Percentiles rank a stretch among this genome's conserved stretches.
phyloP scores from a whole-genome alignment of 306 rosid genomes.

The Phaseolus lunatus region DNA sequence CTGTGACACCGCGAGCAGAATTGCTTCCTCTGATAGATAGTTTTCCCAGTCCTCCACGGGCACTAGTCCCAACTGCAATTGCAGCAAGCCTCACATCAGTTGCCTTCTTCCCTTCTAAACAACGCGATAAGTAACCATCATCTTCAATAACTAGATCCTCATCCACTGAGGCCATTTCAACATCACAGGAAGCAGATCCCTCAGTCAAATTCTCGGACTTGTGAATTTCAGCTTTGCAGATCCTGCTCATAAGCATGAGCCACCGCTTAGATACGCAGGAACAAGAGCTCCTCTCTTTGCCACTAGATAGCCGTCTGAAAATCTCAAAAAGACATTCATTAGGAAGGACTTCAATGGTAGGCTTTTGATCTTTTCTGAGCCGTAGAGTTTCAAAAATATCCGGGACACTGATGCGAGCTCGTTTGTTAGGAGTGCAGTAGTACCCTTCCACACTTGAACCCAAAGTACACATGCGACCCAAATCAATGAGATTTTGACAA shows the following conservation, averaged over 20 bases:
- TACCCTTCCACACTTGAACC: background rate
- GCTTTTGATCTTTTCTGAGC: background rate
- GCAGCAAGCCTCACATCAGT: constrained; percentile 18
- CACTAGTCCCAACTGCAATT: constrained; percentile 14
- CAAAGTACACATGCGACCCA: constrained; percentile 6
- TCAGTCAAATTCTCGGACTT: background rate
- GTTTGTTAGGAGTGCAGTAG: constrained; percentile 5
- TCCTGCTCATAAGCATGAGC: constrained; percentile 14
- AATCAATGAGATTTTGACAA: background rate
- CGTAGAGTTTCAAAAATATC: background rate
- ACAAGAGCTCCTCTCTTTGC: constrained; percentile 21
- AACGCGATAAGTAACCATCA: background rate
- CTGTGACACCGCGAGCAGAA: background rate
- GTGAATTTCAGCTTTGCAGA: background rate
- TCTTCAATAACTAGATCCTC: background rate
- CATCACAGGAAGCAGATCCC: background rate
- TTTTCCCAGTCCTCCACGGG: constrained; percentile 6
- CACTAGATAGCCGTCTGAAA: constrained; percentile 5
- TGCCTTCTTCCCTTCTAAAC: constrained; percentile 19
- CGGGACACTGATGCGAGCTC: background rate
- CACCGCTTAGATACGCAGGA: constrained; percentile 4
- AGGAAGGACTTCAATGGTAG: constrained; percentile 7
- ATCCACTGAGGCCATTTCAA: background rate
- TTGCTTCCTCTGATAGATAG: constrained; percentile 11
- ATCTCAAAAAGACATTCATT: constrained; percentile 13